Evolutionary conservation across 768 basidiomycete species (phyloP).

Genomic region (Epithele typhae): DNA sequence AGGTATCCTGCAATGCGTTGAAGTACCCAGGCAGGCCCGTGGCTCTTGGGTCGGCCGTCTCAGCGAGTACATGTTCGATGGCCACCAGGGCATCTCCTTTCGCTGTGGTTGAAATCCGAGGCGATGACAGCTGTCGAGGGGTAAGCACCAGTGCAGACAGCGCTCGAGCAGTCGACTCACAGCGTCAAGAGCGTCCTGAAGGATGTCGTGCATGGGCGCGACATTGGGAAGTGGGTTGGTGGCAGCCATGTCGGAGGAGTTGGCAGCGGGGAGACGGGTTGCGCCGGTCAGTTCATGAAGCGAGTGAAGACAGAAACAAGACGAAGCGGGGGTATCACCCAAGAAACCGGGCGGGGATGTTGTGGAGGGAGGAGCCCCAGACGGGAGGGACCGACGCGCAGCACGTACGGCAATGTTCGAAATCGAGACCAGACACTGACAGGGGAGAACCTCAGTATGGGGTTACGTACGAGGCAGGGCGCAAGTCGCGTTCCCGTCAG

Average conservation of each 20-base stretch:
- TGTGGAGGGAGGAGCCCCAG: not conserved
- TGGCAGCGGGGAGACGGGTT: too few relatives aligned
- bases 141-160: not conserved
- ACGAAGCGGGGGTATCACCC: too few relatives aligned
- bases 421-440: slow-evolving; percentile 2
- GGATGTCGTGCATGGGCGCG: slow-evolving; percentile 35
- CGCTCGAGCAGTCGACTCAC: slow-evolving; percentile 31
- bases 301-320: too few relatives aligned
- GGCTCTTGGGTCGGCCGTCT: slow-evolving; percentile 33
- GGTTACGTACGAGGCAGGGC: slow-evolving; percentile 12
- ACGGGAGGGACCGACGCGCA: too few relatives aligned
- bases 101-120: slow-evolving; percentile 46
- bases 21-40: slow-evolving; percentile 49
- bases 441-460: slow-evolving; percentile 7
- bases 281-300: too few relatives aligned
- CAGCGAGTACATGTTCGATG: slow-evolving; percentile 48
- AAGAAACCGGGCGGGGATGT: too few relatives aligned
- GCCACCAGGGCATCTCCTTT: slow-evolving; percentile 49
- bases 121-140: slow-evolving; percentile 53
- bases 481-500: slow-evolving; percentile 25
- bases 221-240: slow-evolving; percentile 7
- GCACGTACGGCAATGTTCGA: not conserved
- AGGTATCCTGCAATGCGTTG: slow-evolving; percentile 66
- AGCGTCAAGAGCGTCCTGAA: slow-evolving; percentile 66
- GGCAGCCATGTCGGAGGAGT: not conserved